These are phyloP conservation scores for Boletellus ananas DNA, from an alignment of 768 basidiomycete species.

Conservation along the genomic window DNA sequence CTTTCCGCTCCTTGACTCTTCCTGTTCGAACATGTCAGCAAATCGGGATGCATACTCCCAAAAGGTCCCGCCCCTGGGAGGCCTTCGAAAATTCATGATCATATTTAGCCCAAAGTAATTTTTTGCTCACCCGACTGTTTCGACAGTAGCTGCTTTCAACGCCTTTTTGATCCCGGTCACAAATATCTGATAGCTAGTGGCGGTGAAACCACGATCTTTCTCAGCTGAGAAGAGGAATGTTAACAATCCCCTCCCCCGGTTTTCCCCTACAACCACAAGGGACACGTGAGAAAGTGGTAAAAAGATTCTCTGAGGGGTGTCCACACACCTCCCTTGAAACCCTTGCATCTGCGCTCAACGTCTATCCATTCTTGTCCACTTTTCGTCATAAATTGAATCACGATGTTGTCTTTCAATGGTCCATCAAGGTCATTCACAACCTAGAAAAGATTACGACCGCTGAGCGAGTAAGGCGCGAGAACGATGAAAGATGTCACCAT, in stretches of 20 bases:
- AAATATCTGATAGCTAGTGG: constrained; percentile 23
- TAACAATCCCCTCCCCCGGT: constrained; percentile 4
- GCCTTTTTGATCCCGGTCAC: constrained; percentile 9
- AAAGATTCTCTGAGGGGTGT: background rate
- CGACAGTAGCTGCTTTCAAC: background rate
- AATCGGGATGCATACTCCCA: constrained; percentile 5
- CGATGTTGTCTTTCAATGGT: constrained; percentile 13
- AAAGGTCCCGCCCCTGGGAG: constrained; percentile 5
- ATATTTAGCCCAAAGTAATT: background rate
- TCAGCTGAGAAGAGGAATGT: constrained; percentile 23
- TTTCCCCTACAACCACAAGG: constrained; percentile 12
- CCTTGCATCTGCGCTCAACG: constrained; percentile 9
- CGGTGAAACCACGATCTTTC: constrained; percentile 13
- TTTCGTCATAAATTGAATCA: constrained; percentile 20
- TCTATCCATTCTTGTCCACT: constrained; percentile 4
- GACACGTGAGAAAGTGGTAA: background rate
- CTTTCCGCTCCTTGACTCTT: constrained; percentile 1
- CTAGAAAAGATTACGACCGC: constrained; percentile 7
- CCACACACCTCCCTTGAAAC: constrained; percentile 27
- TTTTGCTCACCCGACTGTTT: constrained; percentile 15
- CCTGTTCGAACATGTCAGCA: constrained; percentile 19
- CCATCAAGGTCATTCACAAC: constrained; percentile 17
- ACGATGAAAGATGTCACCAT: constrained; percentile 12
- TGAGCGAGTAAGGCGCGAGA: background rate
- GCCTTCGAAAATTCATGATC: constrained; percentile 13